These are phyloP conservation scores for Aspergillus persii DNA, from an alignment of 2,329 filamentous ascomycete genomes.

Conservation along the genomic window DNA sequence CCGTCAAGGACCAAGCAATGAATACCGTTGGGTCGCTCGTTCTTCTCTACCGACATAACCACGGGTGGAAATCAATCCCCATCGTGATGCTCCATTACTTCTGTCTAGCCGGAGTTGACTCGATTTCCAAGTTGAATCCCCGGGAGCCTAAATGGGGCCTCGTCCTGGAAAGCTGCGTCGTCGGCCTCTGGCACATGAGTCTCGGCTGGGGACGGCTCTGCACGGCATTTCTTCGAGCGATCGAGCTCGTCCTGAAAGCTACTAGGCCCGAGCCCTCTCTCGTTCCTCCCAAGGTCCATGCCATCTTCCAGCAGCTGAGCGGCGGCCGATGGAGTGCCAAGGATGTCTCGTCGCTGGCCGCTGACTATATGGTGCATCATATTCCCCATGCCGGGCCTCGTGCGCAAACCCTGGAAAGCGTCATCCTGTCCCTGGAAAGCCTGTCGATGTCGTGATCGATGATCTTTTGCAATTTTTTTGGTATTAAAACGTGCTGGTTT, in stretches of 20 bases:
- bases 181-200: constrained; percentile 26
- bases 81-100: constrained; percentile 27
- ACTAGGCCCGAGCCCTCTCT: constrained; percentile 10
- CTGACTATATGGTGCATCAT: constrained; percentile 23
- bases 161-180: constrained; percentile 21
- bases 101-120: constrained; percentile 21
- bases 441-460: not conserved
- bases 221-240: constrained; percentile 24
- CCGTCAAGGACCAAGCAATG: constrained; percentile 13
- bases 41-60: constrained; percentile 18
- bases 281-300: constrained; percentile 15
- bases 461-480: not conserved
- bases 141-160: constrained; percentile 19
- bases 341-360: constrained; percentile 19
- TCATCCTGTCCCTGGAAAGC: not conserved
- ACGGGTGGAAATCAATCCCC: constrained; percentile 24
- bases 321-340: constrained; percentile 17
- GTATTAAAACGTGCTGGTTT: not conserved
- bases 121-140: constrained; percentile 14
- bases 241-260: constrained; percentile 18
- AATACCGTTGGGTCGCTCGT: constrained; percentile 20
- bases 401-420: not conserved
- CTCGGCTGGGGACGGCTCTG: constrained; percentile 24
- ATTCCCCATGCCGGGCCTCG: constrained; percentile 1
- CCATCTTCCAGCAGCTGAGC: constrained; percentile 17